These are phyloP conservation scores for Cubamyces sp. DNA, from an alignment of 768 basidiomycete species.

Conservation along the genomic window DNA sequence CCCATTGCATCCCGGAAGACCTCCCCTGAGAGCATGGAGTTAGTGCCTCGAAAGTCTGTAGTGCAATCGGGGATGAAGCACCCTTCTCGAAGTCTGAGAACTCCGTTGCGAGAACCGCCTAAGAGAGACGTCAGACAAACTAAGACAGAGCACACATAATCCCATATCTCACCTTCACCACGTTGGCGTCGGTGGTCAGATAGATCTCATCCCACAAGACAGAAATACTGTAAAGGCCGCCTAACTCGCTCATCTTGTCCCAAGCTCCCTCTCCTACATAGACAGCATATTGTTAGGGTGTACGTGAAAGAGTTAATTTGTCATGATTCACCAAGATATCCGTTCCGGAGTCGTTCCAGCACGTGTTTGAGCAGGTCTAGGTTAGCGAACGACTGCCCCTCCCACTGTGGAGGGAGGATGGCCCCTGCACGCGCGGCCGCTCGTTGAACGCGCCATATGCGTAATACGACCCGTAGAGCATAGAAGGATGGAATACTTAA, in stretches of 20 bases:
- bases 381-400: constrained; percentile 38
- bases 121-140: not conserved
- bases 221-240: not conserved
- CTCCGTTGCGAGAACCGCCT: constrained; percentile 48
- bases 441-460: not conserved
- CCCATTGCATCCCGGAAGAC: constrained; percentile 38
- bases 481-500: constrained; percentile 4
- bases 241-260: constrained; percentile 3
- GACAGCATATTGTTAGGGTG: no score
- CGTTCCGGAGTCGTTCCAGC: constrained; percentile 26
- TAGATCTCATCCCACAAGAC: not conserved
- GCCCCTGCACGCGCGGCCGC: constrained; percentile 7
- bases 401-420: constrained; percentile 33
- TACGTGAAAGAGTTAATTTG: not conserved
- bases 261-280: not conserved
- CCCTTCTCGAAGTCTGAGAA: constrained; percentile 51
- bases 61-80: constrained; percentile 7
- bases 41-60: not conserved
- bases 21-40: constrained; percentile 31
- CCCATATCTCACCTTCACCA: not conserved
- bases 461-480: not conserved
- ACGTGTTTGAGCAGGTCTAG: constrained; percentile 37
- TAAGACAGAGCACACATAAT: no score
- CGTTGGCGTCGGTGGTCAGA: constrained; percentile 5
- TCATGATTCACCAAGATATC: constrained; percentile 40